Evolutionary conservation across 2,329 filamentous ascomycete species (phyloP).

Genomic region (Hymenoscyphus fructigenus): DNA sequence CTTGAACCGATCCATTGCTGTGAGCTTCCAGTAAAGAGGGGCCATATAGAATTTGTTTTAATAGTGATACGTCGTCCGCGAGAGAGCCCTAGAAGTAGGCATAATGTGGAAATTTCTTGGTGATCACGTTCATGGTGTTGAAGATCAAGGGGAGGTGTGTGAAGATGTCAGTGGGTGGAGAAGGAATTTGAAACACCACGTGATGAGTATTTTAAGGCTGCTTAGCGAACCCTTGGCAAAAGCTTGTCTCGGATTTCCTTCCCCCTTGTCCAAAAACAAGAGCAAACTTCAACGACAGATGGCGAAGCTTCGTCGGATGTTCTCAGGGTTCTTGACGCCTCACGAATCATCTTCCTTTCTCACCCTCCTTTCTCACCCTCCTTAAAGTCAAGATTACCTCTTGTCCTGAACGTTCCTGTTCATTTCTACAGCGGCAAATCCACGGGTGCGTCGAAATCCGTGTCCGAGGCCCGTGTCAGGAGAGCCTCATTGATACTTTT

Average conservation of each 20-base stretch:
- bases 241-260: background rate
- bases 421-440: background rate
- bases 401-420: background rate
- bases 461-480: conserved; percentile 14
- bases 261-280: background rate
- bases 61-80: background rate
- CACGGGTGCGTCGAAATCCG: background rate
- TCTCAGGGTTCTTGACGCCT: background rate
- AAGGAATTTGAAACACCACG: background rate
- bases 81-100: background rate
- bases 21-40: background rate
- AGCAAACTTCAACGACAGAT: background rate
- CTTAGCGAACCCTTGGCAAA: background rate
- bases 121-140: background rate
- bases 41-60: background rate
- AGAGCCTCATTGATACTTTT: conserved; percentile 9
- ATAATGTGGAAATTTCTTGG: background rate
- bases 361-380: background rate
- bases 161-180: background rate
- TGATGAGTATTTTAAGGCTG: background rate
- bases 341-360: background rate
- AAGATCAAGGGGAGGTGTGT: no score
- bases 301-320: background rate
- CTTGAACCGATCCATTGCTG: background rate
- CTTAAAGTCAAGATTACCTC: background rate